Evolutionary conservation across 1,139 yeast species (phyloP), one percentile per base, ranked within the genome.

Genomic region (Yamadazyma atlantica): DNA sequence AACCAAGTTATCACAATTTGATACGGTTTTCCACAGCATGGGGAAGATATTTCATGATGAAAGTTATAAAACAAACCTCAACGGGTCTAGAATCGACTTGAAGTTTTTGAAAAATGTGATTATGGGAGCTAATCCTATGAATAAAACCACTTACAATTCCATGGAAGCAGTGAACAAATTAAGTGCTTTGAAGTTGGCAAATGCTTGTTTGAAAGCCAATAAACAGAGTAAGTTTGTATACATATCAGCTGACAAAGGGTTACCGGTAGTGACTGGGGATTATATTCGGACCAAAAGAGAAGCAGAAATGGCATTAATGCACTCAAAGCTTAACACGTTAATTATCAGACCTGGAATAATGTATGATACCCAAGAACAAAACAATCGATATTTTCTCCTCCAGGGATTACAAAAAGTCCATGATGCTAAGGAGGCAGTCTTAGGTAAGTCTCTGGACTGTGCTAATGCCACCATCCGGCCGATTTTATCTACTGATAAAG

Each of bases 331-430:
- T 13, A 69, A 94, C 41, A 64, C 83, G 0, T 78, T 88, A 2
- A 57, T 83, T 15, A 49, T 85, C 57, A 69, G 96, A 44, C 96
- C 97, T 0, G 94, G 95, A 0, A 78, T 87, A 46, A 83, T 89
- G 92, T 84, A 66, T 52, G 94, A 86, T 53, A 77, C 66, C 33
- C 49, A 61, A 10, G 65, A 61, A 42, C 60, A 35, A 50, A 62
- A 53, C 32, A 57, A 66, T 30, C 56, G 75, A 31, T 62, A 58
- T 39, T 39, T 56, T 2, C 37, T 69, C 17, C 57, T 60, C 26
- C 44, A 46, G 4, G 48, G 61, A 9, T 49, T 68, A 30, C 49
- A 67, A 37, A 33, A 67, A 4, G 63, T 76, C 19, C 68, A 72
- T 39, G 59, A 62, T 34, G 62, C 73, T 3, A 80, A 81, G 44